phyloP scores from a whole-genome alignment of 805 yeast genomes.

The Diddensiella santjacobensis region DNA sequence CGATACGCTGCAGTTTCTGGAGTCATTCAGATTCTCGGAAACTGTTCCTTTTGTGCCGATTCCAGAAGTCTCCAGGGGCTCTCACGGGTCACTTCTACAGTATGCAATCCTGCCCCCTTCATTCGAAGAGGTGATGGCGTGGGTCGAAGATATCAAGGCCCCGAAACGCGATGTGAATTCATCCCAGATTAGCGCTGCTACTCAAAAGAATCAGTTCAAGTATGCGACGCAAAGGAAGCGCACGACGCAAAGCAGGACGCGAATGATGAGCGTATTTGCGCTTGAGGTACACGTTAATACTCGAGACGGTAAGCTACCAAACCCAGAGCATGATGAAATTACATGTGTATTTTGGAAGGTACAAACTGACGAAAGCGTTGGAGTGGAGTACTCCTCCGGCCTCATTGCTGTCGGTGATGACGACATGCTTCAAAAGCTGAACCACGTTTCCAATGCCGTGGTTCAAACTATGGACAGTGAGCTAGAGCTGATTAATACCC shows the following conservation, averaged over 20 bases:
- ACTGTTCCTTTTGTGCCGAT: neutral
- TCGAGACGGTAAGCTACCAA: conserved; percentile 49
- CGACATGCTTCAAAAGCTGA: conserved; percentile 1
- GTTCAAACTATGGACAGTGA: conserved; percentile 51
- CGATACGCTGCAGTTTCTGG: conserved; percentile 28
- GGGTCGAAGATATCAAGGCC: conserved; percentile 28
- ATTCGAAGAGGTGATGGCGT: conserved; percentile 35
- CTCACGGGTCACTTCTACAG: conserved; percentile 40
- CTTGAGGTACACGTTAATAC: conserved; percentile 68
- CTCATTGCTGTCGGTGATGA: conserved; percentile 28
- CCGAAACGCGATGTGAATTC: neutral
- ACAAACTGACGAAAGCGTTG: conserved; percentile 41
- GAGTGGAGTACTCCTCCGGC: conserved; percentile 17
- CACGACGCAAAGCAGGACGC: neutral
- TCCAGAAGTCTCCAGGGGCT: neutral
- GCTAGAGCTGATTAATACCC: conserved; percentile 49
- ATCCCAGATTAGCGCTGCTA: conserved; percentile 12
- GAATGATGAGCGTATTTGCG: conserved; percentile 51
- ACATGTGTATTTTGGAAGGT: conserved; percentile 60
- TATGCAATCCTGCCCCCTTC: conserved; percentile 50
- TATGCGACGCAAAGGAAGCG: conserved; percentile 6
- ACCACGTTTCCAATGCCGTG: conserved; percentile 22
- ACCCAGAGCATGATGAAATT: conserved; percentile 61
- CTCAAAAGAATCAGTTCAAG: conserved; percentile 11
- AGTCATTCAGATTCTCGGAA: conserved; percentile 9